Evolutionary conservation across 2,329 filamentous ascomycete species (phyloP), one percentile per base, ranked within the genome.

Genomic region (Pseudocercospora fuligena): DNA sequence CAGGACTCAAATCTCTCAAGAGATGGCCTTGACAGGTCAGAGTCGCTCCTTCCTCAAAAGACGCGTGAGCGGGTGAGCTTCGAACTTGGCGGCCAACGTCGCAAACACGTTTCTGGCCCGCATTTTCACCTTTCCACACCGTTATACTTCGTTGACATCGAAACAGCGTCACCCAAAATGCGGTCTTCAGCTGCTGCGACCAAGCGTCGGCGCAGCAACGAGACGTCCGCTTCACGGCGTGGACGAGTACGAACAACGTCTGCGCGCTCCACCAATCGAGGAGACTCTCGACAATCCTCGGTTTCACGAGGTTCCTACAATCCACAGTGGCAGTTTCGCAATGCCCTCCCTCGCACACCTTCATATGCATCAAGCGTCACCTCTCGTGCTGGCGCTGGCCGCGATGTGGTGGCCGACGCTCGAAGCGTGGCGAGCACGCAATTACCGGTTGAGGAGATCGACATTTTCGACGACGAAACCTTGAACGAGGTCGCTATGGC

Each of bases 401-500:
- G 36, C 31, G 43, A 66, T 25, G 65, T 57, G 27, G 51, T 27
- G 33, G 60, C 43, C 19, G 54, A 61, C 33, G 33, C 40, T 16
- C 49, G 57, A 21, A 71, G 68, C n/a, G 61, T 66, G 9, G 64
- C 66, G 6, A 56, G 63, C 12, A 63, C 65, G 6, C 65, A 69
- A 23, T 33, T 3, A 12, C 53, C 33, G n/a, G 64, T 25, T 9
- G 63, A 70, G 21, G 68, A 70, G 3, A 62, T 69, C 21, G 68
- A 59, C 25, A 61, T 54, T 21, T 47, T 59, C 31, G 69, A 70
- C 51, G 51, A 60, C 9, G 68, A 72, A 36, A 64, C 70, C n/a
- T 49, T 69, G n/a, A 86, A 87, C 64, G 92, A 95, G 75, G 80
- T 93, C 27, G 86, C 97, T 65, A 92, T 97, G 88, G 92, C 92